phyloP scores from a whole-genome alignment of 257 asterid species.

The Penstemon davidsonii region DNA sequence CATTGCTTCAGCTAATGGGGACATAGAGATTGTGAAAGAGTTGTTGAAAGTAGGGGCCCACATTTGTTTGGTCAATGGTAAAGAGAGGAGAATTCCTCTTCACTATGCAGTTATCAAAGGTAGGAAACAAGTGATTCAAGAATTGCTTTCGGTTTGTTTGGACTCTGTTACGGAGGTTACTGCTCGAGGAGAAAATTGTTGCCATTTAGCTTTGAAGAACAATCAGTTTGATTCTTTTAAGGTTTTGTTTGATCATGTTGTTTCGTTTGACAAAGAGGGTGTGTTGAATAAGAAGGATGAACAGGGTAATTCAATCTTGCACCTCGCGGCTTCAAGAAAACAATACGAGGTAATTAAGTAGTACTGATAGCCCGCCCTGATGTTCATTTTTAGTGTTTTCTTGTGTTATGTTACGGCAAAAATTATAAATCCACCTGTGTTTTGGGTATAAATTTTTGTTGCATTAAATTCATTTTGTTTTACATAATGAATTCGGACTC shows the following conservation, averaged over 20 bases:
- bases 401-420: too few species aligned
- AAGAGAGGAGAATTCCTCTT: conserved; percentile 30
- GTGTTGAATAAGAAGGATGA: conserved; percentile 38
- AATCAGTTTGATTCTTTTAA: conserved; percentile 28
- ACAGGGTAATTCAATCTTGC: conserved; percentile 51
- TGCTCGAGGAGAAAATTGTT: conserved; percentile 34
- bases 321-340: conserved; percentile 48
- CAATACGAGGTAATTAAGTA: conserved; percentile 44
- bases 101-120: conserved; percentile 36
- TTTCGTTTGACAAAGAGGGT: conserved; percentile 16
- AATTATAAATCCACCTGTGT: too few species aligned
- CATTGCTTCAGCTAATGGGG: conserved; percentile 31
- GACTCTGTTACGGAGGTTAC: conserved; percentile 28
- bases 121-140: conserved; percentile 26
- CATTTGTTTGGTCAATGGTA: conserved; percentile 27
- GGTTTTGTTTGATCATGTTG: conserved; percentile 16
- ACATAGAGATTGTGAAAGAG: conserved; percentile 27
- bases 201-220: conserved; percentile 31
- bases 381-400: too few species aligned
- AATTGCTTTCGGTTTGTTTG: conserved; percentile 19
- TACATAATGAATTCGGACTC: too few species aligned
- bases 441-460: too few species aligned
- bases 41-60: conserved; percentile 20
- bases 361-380: too few species aligned
- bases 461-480: too few species aligned